Conservation (phyloP, 306 rosid species). For the Cicer arietinum region DNA sequence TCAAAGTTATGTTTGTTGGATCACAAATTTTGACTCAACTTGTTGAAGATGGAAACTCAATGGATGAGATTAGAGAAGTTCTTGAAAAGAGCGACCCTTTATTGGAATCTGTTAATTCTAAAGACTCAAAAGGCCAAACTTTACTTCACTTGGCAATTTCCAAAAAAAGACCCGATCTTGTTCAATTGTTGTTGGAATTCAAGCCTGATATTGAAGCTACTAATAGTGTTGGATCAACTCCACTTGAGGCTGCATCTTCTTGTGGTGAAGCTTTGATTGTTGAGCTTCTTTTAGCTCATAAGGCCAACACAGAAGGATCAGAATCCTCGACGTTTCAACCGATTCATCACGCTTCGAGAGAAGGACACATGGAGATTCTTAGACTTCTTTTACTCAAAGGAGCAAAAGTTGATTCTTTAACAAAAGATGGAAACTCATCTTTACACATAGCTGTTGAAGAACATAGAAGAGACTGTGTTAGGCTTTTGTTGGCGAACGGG, state of each 20-base stretch:
- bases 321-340: constrained; percentile 61
- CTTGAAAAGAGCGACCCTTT: constrained; percentile 64
- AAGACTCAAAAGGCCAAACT: constrained; percentile 60
- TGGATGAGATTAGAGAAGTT: constrained; percentile 72
- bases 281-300: constrained; percentile 76
- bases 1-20: constrained; percentile 77
- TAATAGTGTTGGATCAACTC: constrained; percentile 57
- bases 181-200: constrained; percentile 77
- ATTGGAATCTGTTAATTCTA: constrained; percentile 64
- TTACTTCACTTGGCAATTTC: constrained; percentile 68
- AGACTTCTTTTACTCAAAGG: constrained; percentile 78
- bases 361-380: constrained; percentile 73
- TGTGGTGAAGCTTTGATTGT: constrained; percentile 64
- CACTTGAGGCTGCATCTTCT: constrained; percentile 69
- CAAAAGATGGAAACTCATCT: constrained; percentile 75
- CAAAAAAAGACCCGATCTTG: constrained; percentile 64
- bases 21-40: constrained; percentile 62
- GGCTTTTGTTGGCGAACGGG: constrained; percentile 68
- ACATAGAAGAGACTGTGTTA: constrained; percentile 61
- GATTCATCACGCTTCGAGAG: constrained; percentile 61
- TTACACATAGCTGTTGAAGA: constrained; percentile 73
- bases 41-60: constrained; percentile 57
- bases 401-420: constrained; percentile 55
- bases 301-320: constrained; percentile 62
- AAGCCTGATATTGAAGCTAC: constrained; percentile 61